Conservation (phyloP, 2,329 filamentous ascomycete species). For the Alternaria brassicae region DNA sequence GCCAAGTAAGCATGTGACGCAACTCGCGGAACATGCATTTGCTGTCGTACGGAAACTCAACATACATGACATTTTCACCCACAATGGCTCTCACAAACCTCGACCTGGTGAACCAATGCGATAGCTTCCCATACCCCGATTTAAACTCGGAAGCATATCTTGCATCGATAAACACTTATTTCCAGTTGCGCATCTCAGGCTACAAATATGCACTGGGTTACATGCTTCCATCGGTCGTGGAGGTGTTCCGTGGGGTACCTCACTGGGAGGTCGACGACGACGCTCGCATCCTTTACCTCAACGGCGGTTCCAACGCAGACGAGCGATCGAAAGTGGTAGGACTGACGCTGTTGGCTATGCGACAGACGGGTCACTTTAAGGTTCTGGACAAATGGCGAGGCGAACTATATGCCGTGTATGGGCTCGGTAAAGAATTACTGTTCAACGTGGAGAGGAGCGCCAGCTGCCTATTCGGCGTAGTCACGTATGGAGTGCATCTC, state of each 20-base stretch:
- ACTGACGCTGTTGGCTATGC: conserved; percentile 71
- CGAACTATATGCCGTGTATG: conserved; percentile 54
- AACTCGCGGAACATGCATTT: conserved; percentile 11
- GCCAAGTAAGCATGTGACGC: conserved; percentile 18
- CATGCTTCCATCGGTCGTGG: conserved; percentile 67
- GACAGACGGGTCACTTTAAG: conserved; percentile 72
- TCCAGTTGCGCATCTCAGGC: conserved; percentile 72
- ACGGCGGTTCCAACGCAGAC: conserved; percentile 64
- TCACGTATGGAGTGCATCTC: conserved; percentile 55
- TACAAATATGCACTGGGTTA: conserved; percentile 67
- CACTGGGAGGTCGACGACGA: conserved; percentile 67
- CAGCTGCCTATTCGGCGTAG: conserved; percentile 53
- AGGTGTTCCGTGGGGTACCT: conserved; percentile 62
- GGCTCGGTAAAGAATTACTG: conserved; percentile 47
- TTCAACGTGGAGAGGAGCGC: conserved; percentile 54
- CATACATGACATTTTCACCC: neutral
- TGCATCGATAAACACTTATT: conserved; percentile 61
- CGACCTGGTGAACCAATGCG: conserved; percentile 64
- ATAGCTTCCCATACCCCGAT: conserved; percentile 80
- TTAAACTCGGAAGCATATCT: conserved; percentile 63
- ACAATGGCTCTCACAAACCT: conserved; percentile 57
- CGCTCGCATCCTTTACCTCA: conserved; percentile 69
- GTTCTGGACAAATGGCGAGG: conserved; percentile 64
- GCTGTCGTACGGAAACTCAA: neutral
- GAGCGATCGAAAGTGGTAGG: conserved; percentile 67